Conservation (phyloP, 306 rosid genomes). For the Prunus fruticosa region DNA sequence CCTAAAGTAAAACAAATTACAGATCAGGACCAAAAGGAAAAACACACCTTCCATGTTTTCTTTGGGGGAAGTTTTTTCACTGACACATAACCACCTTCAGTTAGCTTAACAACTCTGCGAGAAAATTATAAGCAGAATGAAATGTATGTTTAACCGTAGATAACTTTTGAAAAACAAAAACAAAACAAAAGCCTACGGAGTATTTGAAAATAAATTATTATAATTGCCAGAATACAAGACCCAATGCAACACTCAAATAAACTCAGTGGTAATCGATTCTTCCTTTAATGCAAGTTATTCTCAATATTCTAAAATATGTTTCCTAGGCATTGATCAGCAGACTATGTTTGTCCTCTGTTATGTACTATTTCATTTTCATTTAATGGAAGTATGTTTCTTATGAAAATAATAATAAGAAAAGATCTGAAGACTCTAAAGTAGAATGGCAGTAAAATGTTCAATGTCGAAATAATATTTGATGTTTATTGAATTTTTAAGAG, state of each 20-base stretch:
- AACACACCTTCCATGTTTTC: slow-evolving; percentile 83
- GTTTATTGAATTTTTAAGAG: too few relatives aligned
- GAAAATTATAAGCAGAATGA: slow-evolving; percentile 26
- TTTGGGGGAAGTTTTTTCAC: slow-evolving; percentile 79
- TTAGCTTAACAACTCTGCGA: slow-evolving; percentile 83
- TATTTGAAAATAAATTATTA: background rate
- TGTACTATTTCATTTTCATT: too few relatives aligned
- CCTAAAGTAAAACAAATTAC: slow-evolving; percentile 9
- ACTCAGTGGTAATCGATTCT: background rate
- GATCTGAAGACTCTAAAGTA: too few relatives aligned
- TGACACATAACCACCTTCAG: slow-evolving; percentile 74
- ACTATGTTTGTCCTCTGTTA: too few relatives aligned
- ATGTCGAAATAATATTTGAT: too few relatives aligned
- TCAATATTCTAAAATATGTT: background rate
- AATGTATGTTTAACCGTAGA: slow-evolving; percentile 17
- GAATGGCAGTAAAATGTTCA: too few relatives aligned
- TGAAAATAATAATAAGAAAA: too few relatives aligned
- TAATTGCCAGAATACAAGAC: background rate
- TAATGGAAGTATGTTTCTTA: too few relatives aligned
- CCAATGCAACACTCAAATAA: background rate
- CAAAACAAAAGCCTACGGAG: background rate
- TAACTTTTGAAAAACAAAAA: background rate
- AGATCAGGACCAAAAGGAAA: slow-evolving; percentile 13
- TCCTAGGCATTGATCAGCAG: background rate
- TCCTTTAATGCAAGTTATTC: background rate